Evolutionary conservation across 1,139 yeast genomes (phyloP).

Genomic region (Candida smagusa): DNA sequence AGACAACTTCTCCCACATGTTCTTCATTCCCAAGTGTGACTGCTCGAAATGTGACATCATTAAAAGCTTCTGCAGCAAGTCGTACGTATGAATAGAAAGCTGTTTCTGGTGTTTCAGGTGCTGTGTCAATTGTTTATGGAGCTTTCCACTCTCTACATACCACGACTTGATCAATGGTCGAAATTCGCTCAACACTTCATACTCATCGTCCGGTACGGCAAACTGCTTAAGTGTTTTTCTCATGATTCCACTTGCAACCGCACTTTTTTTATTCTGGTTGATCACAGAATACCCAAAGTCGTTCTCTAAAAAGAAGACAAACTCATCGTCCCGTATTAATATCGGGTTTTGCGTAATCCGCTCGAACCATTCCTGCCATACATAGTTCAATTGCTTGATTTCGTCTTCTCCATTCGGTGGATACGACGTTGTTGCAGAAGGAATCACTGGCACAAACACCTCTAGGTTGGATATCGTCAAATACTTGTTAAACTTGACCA

Average conservation of each 20-base stretch:
- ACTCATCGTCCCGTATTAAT: slow-evolving; percentile 80
- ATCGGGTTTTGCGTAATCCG: slow-evolving; percentile 73
- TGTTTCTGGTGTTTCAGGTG: slow-evolving; percentile 53
- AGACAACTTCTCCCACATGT: slow-evolving; percentile 77
- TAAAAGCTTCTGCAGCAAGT: slow-evolving; percentile 58
- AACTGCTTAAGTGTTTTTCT: slow-evolving; percentile 89
- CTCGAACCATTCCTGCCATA: slow-evolving; percentile 86
- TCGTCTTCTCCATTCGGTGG: slow-evolving; percentile 87
- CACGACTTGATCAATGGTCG: slow-evolving; percentile 81
- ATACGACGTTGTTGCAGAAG: slow-evolving; percentile 69
- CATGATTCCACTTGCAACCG: slow-evolving; percentile 77
- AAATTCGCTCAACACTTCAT: slow-evolving; percentile 73
- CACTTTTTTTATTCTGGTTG: slow-evolving; percentile 49
- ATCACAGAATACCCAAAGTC: slow-evolving; percentile 80
- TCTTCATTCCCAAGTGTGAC: slow-evolving; percentile 62
- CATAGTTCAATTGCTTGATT: slow-evolving; percentile 49
- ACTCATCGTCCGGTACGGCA: slow-evolving; percentile 88
- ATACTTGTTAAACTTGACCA: slow-evolving; percentile 72
- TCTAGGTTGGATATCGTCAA: slow-evolving; percentile 80
- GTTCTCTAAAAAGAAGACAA: slow-evolving; percentile 81
- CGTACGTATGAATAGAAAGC: slow-evolving; percentile 56
- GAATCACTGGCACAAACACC: slow-evolving; percentile 89
- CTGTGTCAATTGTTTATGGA: slow-evolving; percentile 54
- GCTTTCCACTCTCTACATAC: slow-evolving; percentile 58
- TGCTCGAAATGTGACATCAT: slow-evolving; percentile 50